Conservation (phyloP, 2,329 filamentous ascomycete genomes). For the Tricladium varicosporioides region DNA sequence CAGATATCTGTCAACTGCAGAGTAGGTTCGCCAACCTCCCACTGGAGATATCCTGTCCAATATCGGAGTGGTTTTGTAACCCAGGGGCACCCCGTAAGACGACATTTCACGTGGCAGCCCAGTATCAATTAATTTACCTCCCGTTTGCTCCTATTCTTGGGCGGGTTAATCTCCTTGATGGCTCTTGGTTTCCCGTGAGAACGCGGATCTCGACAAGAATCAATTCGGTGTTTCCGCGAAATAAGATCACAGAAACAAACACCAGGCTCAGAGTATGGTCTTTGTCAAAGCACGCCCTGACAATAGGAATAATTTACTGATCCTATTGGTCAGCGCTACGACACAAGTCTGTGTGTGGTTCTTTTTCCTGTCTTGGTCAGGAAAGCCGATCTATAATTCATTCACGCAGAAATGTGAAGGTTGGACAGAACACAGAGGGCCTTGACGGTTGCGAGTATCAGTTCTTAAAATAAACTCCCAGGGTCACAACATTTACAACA, state of each 20-base stretch:
- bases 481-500: conserved; percentile 7
- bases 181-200: too few relatives aligned
- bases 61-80: neutral
- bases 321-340: neutral
- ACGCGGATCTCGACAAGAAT: neutral
- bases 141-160: conserved; percentile 8
- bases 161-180: neutral
- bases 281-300: too few relatives aligned
- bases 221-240: conserved; percentile 4
- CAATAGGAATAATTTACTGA: too few relatives aligned
- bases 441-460: neutral
- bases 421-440: too few relatives aligned
- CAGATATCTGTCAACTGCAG: neutral
- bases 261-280: neutral
- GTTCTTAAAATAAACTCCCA: neutral
- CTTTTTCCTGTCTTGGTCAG: too few relatives aligned
- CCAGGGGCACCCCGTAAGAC: neutral
- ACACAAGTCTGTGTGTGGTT: neutral
- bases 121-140: conserved; percentile 11
- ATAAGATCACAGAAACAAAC: neutral
- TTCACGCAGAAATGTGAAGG: neutral
- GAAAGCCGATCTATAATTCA: neutral
- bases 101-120: conserved; percentile 1
- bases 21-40: neutral
- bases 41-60: too few relatives aligned